Evolutionary conservation across 192 early-diverging fungal genomes (phyloP).

Genomic region (Backusella luteola): DNA sequence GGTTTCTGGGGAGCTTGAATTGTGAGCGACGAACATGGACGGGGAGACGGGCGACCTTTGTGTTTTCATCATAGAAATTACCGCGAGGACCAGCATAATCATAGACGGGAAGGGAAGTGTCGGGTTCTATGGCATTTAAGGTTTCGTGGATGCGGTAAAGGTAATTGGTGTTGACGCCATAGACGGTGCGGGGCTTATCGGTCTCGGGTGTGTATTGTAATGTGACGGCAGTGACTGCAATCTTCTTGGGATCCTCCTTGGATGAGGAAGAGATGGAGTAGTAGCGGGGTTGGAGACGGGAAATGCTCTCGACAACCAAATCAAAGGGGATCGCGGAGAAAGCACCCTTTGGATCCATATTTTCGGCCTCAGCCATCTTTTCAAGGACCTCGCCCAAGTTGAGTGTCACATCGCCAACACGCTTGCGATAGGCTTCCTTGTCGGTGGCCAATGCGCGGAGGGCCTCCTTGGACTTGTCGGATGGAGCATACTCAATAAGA

Average conservation of each 20-base stretch:
- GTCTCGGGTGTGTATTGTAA: conserved; percentile 70
- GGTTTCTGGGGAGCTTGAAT: conserved; percentile 89
- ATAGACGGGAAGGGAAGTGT: conserved; percentile 32
- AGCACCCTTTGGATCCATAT: conserved; percentile 23
- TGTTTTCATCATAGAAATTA: conserved; percentile 28
- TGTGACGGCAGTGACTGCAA: conserved; percentile 87
- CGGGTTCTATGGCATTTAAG: conserved; percentile 37
- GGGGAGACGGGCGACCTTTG: conserved; percentile 54
- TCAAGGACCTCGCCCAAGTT: conserved; percentile 76
- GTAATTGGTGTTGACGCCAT: conserved; percentile 89
- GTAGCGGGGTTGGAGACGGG: conserved; percentile 84
- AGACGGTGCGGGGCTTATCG: conserved; percentile 51
- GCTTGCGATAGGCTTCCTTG: conserved; percentile 64
- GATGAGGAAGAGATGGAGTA: conserved; percentile 97
- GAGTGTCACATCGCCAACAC: conserved; percentile 61
- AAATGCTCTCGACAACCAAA: conserved; percentile 78
- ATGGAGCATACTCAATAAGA: conserved; percentile 59
- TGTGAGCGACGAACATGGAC: conserved; percentile 86
- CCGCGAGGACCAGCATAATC: conserved; percentile 42
- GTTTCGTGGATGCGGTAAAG: conserved; percentile 66
- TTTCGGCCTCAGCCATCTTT: conserved; percentile 52
- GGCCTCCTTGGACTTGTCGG: conserved; percentile 48
- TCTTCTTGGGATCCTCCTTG: conserved; percentile 69
- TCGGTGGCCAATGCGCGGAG: conserved; percentile 59
- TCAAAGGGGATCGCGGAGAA: conserved; percentile 71